Percentiles rank a stretch among this genome's conserved stretches.
phyloP scores from a whole-genome alignment of 228 moss, liverwort and hornwort genomes.

The Sphagnum magellanicum region DNA sequence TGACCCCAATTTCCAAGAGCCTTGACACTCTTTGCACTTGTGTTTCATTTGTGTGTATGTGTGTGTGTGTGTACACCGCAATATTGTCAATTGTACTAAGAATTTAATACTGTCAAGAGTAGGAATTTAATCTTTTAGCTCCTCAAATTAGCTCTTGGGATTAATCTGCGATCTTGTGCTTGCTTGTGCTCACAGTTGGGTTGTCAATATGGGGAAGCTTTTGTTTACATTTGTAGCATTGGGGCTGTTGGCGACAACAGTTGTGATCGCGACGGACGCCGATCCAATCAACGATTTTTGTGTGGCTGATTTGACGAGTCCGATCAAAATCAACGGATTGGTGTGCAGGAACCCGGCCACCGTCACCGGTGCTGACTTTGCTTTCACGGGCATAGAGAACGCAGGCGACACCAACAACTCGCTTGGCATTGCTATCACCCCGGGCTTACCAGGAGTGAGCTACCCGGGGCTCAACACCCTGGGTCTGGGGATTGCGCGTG shows the following conservation, averaged over 20 bases:
- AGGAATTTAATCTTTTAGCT: too few species aligned
- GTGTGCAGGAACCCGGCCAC: not conserved
- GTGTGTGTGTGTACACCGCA: too few species aligned
- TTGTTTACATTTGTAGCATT: too few species aligned
- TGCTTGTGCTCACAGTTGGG: too few species aligned
- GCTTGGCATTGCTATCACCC: not conserved
- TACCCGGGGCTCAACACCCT: constrained; percentile 15
- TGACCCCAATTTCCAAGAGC: too few species aligned
- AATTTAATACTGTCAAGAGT: too few species aligned
- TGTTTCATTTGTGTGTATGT: too few species aligned
- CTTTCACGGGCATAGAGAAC: not conserved
- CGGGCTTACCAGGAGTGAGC: constrained; percentile 8
- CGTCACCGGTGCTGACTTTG: not conserved
- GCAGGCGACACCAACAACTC: not conserved
- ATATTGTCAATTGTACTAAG: too few species aligned
- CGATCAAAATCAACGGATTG: not conserved
- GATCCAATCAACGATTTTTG: constrained; percentile 1
- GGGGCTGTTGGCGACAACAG: not conserved
- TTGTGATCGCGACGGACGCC: not conserved
- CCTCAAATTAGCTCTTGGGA: too few species aligned
- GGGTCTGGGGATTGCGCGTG: constrained; percentile 17
- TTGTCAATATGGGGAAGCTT: too few species aligned
- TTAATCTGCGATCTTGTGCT: too few species aligned
- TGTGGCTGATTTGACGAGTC: not conserved
- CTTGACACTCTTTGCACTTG: too few species aligned